Evolutionary conservation across 306 rosid species (phyloP).

Genomic region (Abrus precatorius): DNA sequence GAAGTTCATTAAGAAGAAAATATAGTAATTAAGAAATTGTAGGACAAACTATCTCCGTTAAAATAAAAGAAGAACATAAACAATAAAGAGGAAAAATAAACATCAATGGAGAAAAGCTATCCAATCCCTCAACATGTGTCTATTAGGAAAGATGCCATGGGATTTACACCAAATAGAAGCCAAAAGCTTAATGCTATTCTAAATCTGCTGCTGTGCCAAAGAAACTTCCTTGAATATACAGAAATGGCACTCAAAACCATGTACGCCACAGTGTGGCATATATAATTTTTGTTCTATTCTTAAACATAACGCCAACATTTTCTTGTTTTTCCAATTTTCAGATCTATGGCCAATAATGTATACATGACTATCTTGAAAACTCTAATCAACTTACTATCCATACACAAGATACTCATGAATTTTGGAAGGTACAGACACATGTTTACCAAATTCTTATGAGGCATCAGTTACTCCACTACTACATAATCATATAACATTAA

Average conservation of each 20-base stretch:
- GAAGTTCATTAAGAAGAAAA: constrained; percentile 11
- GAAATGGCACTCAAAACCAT: not conserved
- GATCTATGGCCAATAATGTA: not conserved
- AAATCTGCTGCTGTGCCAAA: constrained; percentile 2
- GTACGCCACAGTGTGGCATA: not conserved
- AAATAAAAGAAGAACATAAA: not conserved
- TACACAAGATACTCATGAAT: constrained; percentile 5
- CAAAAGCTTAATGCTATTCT: constrained; percentile 13
- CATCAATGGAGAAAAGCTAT: constrained; percentile 9
- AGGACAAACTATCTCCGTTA: not conserved
- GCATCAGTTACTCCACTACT: not conserved
- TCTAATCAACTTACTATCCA: not conserved
- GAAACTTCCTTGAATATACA: constrained; percentile 17
- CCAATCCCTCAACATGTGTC: constrained; percentile 1
- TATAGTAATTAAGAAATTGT: not conserved
- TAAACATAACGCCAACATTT: constrained; percentile 6
- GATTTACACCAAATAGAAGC: not conserved
- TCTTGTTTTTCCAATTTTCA: not conserved
- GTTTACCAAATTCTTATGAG: constrained; percentile 1
- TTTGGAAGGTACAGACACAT: not conserved
- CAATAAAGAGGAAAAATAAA: not conserved
- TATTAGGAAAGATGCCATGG: not conserved
- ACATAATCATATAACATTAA: not conserved
- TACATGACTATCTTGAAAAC: not conserved
- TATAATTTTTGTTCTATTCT: not conserved